Evolutionary conservation across 2,329 filamentous ascomycete genomes (phyloP).

Genomic region (Ophiocordyceps camponoti-saundersi): DNA sequence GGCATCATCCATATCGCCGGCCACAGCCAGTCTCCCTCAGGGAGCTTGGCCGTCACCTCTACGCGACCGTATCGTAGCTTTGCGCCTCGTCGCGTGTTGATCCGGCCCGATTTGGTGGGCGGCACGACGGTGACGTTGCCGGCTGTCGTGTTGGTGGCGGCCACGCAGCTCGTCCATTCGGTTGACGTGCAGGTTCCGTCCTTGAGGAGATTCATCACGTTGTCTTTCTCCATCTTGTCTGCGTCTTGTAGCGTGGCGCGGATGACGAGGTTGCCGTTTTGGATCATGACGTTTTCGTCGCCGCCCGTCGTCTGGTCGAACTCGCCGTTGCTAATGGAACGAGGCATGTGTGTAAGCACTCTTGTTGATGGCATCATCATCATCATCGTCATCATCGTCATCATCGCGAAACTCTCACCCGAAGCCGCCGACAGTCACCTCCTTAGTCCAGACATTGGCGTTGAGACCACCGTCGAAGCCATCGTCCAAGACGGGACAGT

Average conservation of each 20-base stretch:
- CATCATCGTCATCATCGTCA: no score
- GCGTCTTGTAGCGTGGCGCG: slow-evolving; percentile 62
- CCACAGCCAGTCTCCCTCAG: slow-evolving; percentile 74
- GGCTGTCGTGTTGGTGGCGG: slow-evolving; percentile 52
- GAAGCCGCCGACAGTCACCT: slow-evolving; percentile 58
- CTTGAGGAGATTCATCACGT: slow-evolving; percentile 47
- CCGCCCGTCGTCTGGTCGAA: slow-evolving; percentile 60
- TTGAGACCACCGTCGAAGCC: slow-evolving; percentile 44
- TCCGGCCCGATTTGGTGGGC: slow-evolving; percentile 59
- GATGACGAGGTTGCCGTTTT: slow-evolving; percentile 54
- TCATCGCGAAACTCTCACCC: no score
- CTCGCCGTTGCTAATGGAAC: slow-evolving; percentile 51
- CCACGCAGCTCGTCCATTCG: slow-evolving; percentile 39
- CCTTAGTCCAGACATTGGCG: slow-evolving; percentile 50
- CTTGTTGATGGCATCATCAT: background rate
- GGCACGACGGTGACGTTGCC: slow-evolving; percentile 61
- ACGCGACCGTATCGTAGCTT: slow-evolving; percentile 67
- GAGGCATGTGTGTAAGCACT: background rate
- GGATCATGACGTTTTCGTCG: slow-evolving; percentile 58
- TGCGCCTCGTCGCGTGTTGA: slow-evolving; percentile 56
- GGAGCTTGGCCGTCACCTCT: slow-evolving; percentile 62
- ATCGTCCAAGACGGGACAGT: slow-evolving; percentile 51
- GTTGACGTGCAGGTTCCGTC: slow-evolving; percentile 52
- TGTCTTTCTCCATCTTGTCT: slow-evolving; percentile 46
- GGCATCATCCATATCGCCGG: slow-evolving; percentile 88